A percentile compares a stretch with the other conserved stretches of the same genome.
Evolutionary conservation across 2,329 filamentous ascomycete species (phyloP).

Genomic region (Aureobasidium sp.): DNA sequence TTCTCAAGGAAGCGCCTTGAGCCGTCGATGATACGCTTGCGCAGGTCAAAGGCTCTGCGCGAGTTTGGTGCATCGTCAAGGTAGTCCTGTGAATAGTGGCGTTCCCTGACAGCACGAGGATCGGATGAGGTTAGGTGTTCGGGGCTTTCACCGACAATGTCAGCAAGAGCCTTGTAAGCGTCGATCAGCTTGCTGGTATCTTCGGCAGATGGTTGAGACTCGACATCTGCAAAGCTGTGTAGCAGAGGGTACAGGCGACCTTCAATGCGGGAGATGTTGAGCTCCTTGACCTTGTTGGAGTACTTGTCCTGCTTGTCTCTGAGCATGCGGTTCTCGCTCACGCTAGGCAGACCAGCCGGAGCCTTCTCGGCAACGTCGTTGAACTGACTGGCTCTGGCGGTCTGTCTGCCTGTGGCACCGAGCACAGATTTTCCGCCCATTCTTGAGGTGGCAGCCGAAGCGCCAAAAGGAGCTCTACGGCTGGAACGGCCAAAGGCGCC

Average conservation of each 20-base stretch:
- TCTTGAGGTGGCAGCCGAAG: conserved; percentile 40
- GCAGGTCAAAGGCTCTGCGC: conserved; percentile 56
- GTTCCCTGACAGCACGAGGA: conserved; percentile 62
- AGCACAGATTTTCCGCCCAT: conserved; percentile 82
- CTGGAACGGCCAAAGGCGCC: conserved; percentile 47
- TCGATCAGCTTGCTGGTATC: conserved; percentile 59
- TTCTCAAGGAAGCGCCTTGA: conserved; percentile 74
- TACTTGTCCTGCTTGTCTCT: conserved; percentile 81
- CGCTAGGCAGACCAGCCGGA: conserved; percentile 37
- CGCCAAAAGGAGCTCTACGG: conserved; percentile 35
- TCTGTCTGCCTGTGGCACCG: conserved; percentile 61
- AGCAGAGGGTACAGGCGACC: conserved; percentile 66
- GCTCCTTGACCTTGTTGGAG: conserved; percentile 66
- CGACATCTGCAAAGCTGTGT: conserved; percentile 67
- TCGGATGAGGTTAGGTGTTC: conserved; percentile 53
- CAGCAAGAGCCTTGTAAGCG: conserved; percentile 73
- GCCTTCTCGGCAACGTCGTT: conserved; percentile 43
- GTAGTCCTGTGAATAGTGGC: conserved; percentile 70
- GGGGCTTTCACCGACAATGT: conserved; percentile 67
- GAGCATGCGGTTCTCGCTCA: conserved; percentile 66
- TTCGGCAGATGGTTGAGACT: conserved; percentile 61
- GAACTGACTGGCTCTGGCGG: conserved; percentile 28
- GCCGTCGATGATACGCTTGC: conserved; percentile 72
- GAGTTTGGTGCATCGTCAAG: conserved; percentile 67
- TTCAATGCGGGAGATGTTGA: conserved; percentile 67